Percentiles rank a stretch among this genome's conserved stretches.
These are phyloP conservation scores for Ceratocystis smalleyi DNA, from an alignment of 2,329 filamentous ascomycete species.

Conservation along the genomic window DNA sequence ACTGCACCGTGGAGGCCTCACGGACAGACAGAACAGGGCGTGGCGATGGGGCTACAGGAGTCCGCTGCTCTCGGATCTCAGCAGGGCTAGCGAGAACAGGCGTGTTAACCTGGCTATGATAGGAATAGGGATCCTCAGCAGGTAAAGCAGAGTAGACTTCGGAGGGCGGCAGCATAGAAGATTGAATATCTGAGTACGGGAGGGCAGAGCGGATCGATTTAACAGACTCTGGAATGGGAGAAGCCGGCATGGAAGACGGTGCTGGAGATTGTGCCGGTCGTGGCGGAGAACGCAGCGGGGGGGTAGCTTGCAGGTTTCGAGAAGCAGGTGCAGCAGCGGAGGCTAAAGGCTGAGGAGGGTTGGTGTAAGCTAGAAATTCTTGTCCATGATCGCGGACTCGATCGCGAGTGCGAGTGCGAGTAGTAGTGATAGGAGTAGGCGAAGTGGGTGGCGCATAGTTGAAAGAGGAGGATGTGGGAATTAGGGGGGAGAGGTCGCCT, in stretches of 20 bases:
- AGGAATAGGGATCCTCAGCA: slow-evolving; percentile 3
- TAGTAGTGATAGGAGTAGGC: slow-evolving; percentile 10
- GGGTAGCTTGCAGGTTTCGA: neutral
- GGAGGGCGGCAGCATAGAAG: slow-evolving; percentile 9
- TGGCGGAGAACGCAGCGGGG: neutral
- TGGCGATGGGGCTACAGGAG: neutral
- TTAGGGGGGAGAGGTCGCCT: slow-evolving; percentile 15
- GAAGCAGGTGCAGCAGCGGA: neutral
- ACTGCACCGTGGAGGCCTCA: neutral
- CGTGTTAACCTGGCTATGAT: slow-evolving; percentile 1
- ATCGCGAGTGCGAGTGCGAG: slow-evolving; percentile 14
- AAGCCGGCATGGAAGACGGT: neutral
- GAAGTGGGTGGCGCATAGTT: slow-evolving; percentile 10
- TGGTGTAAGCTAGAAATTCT: slow-evolving; percentile 1
- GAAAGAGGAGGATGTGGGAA: slow-evolving; percentile 10
- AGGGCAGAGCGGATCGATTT: slow-evolving; percentile 9
- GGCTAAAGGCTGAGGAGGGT: slow-evolving; percentile 3
- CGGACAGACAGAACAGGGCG: neutral
- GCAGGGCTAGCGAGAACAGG: slow-evolving; percentile 12
- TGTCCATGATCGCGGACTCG: slow-evolving; percentile 14
- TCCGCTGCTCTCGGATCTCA: slow-evolving; percentile 4
- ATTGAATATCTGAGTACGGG: slow-evolving; percentile 5
- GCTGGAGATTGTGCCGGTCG: slow-evolving; percentile 7
- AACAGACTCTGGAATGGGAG: slow-evolving; percentile 1
- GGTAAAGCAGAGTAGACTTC: slow-evolving; percentile 9